Conservation (phyloP, 2,329 filamentous ascomycete genomes). For the Rhynchosporium secalis region DNA sequence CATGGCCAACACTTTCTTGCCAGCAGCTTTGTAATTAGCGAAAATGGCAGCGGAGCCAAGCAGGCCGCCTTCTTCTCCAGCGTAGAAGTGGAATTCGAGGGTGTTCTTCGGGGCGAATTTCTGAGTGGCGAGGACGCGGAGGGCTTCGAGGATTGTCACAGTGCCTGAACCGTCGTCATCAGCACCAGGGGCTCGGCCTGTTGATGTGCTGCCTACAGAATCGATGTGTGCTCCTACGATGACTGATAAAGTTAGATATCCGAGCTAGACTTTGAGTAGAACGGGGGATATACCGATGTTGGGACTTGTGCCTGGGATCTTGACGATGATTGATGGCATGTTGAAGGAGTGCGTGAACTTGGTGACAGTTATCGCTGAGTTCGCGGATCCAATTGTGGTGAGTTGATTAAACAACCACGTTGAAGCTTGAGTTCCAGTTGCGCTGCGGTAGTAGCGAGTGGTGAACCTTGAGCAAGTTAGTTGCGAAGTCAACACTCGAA, state of each 20-base stretch:
- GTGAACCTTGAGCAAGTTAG: slow-evolving; percentile 13
- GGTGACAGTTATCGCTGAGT: slow-evolving; percentile 16
- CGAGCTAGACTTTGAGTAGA: not conserved
- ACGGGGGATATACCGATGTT: slow-evolving; percentile 15
- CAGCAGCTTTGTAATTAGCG: slow-evolving; percentile 68
- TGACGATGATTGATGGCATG: slow-evolving; percentile 21
- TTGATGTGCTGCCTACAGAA: not conserved
- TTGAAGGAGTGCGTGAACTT: slow-evolving; percentile 20
- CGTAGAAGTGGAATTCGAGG: slow-evolving; percentile 95
- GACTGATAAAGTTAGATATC: slow-evolving; percentile 45
- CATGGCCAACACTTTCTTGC: slow-evolving; percentile 84
- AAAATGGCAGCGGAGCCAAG: slow-evolving; percentile 88
- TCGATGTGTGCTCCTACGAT: slow-evolving; percentile 17
- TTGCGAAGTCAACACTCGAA: not conserved
- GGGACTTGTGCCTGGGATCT: slow-evolving; percentile 17
- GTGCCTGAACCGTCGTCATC: slow-evolving; percentile 91
- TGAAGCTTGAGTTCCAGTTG: slow-evolving; percentile 16
- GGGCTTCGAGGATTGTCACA: slow-evolving; percentile 90
- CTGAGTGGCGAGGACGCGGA: slow-evolving; percentile 73
- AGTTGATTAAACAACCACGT: slow-evolving; percentile 16
- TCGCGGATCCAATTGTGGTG: slow-evolving; percentile 12
- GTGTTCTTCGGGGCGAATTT: slow-evolving; percentile 76
- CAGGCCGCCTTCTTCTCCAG: slow-evolving; percentile 81
- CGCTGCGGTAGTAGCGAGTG: slow-evolving; percentile 20
- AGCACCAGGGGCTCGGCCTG: slow-evolving; percentile 68